Evolutionary conservation across 257 asterid genomes (phyloP), one percentile per base, ranked within the genome.

Genomic region (Avicennia marina): DNA sequence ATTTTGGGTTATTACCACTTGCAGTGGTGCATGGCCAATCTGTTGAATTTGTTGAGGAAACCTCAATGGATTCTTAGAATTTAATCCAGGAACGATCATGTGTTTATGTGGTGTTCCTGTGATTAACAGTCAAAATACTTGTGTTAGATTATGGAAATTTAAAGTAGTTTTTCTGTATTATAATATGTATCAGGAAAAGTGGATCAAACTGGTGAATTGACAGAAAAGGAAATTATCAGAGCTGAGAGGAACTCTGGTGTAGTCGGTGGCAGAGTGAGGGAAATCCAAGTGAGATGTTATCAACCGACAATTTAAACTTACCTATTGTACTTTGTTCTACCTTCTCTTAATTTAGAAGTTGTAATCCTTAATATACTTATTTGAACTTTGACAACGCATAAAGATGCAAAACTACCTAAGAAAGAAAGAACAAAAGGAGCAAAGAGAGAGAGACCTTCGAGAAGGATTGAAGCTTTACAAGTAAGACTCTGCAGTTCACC

Each of bases 231-330:
- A 69, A 78, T 90, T 16, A 76, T 90, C 67, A 68, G 94, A 67
- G 75, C 75, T 12, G 98, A 90, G 81, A 90, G 96, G 67, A 90
- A 85, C 58, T 72, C 95, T 19, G 96, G 98, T 48, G 65, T 82
- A 38, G 78, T 90, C 26, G 85, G 95, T 60, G 68, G 46, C 64
- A 78, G 69, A 73, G 87, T 90, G 47, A 80, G 95, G 68, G 98
- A 90, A 68, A 81, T 90, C 62, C 96, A 90, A 76, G 96, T 87
- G 66, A 82, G 95, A n/a, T n/a, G n/a, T n/a, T n/a, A n/a, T n/a
- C n/a, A n/a, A n/a, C n/a, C 52, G 2, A 33, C 2, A 21, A 25
- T n/a, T 12, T 2, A 1, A 7, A 22, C 9, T 50, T 1, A n/a
- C 7, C 54, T 20, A 1, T 11, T 9, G 2, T 1, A 6, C 27